A percentile compares a stretch with the other conserved stretches of the same genome.
Evolutionary conservation across 768 basidiomycete species (phyloP).

Genomic region (Termitomyces sp.): DNA sequence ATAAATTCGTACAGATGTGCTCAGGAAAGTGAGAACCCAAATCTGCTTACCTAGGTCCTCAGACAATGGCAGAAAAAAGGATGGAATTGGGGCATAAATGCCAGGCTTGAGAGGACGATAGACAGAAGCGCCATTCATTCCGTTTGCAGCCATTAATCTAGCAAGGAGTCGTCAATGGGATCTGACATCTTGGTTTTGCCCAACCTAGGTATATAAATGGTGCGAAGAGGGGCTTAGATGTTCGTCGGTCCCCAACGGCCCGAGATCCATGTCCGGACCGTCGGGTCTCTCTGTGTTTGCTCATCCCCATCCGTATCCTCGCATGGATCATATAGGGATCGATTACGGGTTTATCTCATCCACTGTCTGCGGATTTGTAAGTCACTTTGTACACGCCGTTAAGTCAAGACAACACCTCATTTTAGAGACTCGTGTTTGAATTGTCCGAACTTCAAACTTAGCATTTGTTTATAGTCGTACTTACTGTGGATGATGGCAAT

Average conservation of each 20-base stretch:
- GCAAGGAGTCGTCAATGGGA: slow-evolving; percentile 10
- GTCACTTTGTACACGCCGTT: neutral
- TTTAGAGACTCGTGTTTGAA: neutral
- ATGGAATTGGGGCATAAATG: slow-evolving; percentile 80
- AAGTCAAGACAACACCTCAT: neutral
- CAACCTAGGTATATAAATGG: slow-evolving; percentile 17
- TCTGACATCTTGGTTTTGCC: slow-evolving; percentile 11
- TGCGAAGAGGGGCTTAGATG: slow-evolving; percentile 9
- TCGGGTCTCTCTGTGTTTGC: slow-evolving; percentile 3
- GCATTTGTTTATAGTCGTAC: neutral
- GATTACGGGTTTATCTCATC: too few species aligned
- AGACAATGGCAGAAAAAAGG: slow-evolving; percentile 70
- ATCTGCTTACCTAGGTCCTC: slow-evolving; percentile 74
- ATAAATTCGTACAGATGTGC: slow-evolving; percentile 2
- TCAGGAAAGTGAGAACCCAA: neutral
- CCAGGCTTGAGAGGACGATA: slow-evolving; percentile 64
- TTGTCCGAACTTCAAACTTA: neutral
- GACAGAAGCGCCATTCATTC: slow-evolving; percentile 23
- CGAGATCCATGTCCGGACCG: slow-evolving; percentile 20
- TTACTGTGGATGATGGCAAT: neutral
- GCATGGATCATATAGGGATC: too few species aligned
- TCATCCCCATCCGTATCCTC: neutral
- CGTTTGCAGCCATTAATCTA: slow-evolving; percentile 37
- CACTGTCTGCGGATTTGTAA: neutral
- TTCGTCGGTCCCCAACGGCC: slow-evolving; percentile 20